These are phyloP conservation scores for Bertia moriformis DNA, from an alignment of 2,329 filamentous ascomycete genomes.

Conservation along the genomic window DNA sequence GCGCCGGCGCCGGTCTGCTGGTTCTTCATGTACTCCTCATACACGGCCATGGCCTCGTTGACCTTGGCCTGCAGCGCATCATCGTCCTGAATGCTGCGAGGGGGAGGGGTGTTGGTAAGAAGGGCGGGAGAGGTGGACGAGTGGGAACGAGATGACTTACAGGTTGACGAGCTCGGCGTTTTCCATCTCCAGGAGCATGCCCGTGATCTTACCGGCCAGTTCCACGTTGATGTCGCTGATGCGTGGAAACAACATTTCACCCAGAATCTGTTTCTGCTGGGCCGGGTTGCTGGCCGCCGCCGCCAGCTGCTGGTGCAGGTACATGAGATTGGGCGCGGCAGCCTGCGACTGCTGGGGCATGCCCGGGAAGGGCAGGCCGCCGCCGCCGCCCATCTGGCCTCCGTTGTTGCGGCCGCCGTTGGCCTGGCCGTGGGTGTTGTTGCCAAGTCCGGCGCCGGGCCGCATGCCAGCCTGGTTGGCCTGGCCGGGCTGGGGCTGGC, in stretches of 20 bases:
- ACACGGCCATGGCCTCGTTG: constrained; percentile 89
- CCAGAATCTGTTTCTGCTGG: constrained; percentile 97
- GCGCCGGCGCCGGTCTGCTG: constrained; percentile 30
- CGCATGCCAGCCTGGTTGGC: too few species aligned
- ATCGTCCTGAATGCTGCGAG: constrained; percentile 69
- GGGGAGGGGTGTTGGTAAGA: constrained; percentile 11
- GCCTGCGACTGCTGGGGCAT: constrained; percentile 54
- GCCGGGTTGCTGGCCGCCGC: constrained; percentile 33
- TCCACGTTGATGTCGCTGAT: constrained; percentile 89
- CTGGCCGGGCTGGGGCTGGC: too few species aligned
- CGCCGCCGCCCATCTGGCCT: constrained; percentile 51
- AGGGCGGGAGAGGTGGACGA: background rate
- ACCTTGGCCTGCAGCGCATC: constrained; percentile 84
- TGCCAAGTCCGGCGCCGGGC: too few species aligned
- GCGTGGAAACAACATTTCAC: constrained; percentile 96
- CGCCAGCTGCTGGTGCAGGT: constrained; percentile 45
- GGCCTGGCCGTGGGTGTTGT: too few species aligned
- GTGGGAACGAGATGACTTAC: constrained; percentile 58
- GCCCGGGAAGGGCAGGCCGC: constrained; percentile 55
- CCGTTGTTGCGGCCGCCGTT: constrained; percentile 37
- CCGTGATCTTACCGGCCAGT: constrained; percentile 96
- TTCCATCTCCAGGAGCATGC: constrained; percentile 99
- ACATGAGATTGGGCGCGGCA: constrained; percentile 27
- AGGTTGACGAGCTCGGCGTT: constrained; percentile 85
- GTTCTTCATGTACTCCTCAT: constrained; percentile 95